A percentile compares a stretch with the other conserved stretches of the same genome.
Evolutionary conservation across 2,329 filamentous ascomycete species (phyloP).

Genomic region (Chrysoporthe cubensis): DNA sequence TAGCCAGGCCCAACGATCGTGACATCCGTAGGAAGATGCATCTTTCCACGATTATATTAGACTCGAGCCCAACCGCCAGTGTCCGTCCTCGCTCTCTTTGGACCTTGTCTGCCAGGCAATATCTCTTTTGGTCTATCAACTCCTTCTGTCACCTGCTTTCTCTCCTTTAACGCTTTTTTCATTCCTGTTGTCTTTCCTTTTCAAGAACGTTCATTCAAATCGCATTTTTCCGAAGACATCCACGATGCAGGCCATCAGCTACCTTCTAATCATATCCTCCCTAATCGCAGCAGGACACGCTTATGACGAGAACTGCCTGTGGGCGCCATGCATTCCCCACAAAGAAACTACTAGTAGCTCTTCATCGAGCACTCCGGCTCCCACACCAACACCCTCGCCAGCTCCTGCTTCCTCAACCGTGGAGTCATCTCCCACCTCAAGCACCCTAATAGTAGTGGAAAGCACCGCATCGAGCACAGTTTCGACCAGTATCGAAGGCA

Average conservation of each 20-base stretch:
- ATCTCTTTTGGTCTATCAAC: background rate
- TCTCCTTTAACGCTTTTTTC: background rate
- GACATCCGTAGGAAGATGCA: background rate
- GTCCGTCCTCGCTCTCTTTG: background rate
- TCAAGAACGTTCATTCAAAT: background rate
- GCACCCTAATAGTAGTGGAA: background rate
- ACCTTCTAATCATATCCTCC: background rate
- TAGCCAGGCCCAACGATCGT: background rate
- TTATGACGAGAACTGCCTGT: conserved; percentile 1
- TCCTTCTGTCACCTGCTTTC: background rate
- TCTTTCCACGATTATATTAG: background rate
- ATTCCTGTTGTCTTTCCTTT: background rate
- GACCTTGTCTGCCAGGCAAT: background rate
- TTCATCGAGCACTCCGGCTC: background rate
- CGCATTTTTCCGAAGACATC: background rate
- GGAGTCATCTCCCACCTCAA: background rate
- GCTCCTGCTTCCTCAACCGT: background rate
- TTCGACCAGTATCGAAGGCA: background rate
- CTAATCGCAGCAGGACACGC: background rate
- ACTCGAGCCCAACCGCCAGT: background rate
- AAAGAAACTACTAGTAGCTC: background rate
- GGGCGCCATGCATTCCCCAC: conserved; percentile 1
- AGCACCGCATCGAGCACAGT: background rate
- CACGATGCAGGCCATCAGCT: conserved; percentile 1
- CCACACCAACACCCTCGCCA: background rate